Percentiles rank a stretch among this genome's conserved stretches.
Evolutionary conservation across 352 stramenopile genomes (phyloP).

Genomic region (Phytophthora multivora): DNA sequence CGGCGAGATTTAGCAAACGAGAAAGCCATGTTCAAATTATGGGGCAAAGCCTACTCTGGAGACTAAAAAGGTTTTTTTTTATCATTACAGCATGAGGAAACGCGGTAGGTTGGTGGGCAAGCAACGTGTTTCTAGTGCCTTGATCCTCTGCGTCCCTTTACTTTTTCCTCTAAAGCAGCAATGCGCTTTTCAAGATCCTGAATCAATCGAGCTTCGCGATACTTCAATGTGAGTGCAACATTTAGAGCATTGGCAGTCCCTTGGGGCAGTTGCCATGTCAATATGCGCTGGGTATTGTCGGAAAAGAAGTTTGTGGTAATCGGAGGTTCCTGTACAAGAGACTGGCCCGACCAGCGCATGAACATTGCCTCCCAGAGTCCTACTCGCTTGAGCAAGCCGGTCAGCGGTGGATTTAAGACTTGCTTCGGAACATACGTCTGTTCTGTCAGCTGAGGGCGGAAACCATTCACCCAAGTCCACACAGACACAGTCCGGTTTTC

Average conservation of each 20-base stretch:
- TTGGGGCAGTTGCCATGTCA: constrained; percentile 74
- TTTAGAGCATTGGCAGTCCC: constrained; percentile 58
- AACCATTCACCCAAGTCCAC: constrained; percentile 87
- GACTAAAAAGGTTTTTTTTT: constrained; percentile 17
- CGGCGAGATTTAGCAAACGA: constrained; percentile 52
- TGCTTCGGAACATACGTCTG: constrained; percentile 54
- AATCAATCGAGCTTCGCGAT: constrained; percentile 47
- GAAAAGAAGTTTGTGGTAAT: constrained; percentile 53
- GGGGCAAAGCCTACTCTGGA: constrained; percentile 36
- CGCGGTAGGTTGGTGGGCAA: not conserved
- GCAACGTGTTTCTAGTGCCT: constrained; percentile 36
- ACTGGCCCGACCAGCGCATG: constrained; percentile 75
- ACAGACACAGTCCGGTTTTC: constrained; percentile 70
- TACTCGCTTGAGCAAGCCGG: constrained; percentile 69
- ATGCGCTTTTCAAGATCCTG: constrained; percentile 48
- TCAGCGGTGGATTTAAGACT: constrained; percentile 56
- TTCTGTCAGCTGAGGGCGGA: constrained; percentile 64
- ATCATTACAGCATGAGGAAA: constrained; percentile 2
- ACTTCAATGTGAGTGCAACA: constrained; percentile 41
- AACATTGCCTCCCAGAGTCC: constrained; percentile 74
- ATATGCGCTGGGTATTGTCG: constrained; percentile 56
- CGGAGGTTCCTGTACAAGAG: constrained; percentile 52
- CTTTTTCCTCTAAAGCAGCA: constrained; percentile 35
- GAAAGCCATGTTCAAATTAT: constrained; percentile 64
- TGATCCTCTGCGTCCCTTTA: constrained; percentile 30